phyloP scores from a whole-genome alignment of 805 yeast genomes.

The Kazachstania martiniae region DNA sequence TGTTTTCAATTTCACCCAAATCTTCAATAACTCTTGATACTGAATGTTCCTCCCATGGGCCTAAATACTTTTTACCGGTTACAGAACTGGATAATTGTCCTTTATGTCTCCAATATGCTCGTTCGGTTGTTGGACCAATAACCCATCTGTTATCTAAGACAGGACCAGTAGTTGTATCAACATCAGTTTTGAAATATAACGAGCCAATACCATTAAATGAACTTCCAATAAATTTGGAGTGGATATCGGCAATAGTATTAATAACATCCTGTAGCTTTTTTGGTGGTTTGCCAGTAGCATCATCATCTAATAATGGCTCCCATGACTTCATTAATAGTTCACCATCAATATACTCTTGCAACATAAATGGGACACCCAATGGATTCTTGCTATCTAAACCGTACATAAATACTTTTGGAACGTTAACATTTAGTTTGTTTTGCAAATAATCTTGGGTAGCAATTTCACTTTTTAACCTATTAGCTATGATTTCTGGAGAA shows the following conservation, averaged over 20 bases:
- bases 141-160: constrained; percentile 48
- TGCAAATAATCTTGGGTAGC: constrained; percentile 83
- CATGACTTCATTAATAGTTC: constrained; percentile 78
- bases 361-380: constrained; percentile 61
- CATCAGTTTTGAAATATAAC: constrained; percentile 43
- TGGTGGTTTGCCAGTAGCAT: constrained; percentile 36
- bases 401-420: constrained; percentile 63
- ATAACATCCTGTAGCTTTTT: constrained; percentile 49
- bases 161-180: neutral
- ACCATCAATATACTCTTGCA: constrained; percentile 74
- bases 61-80: constrained; percentile 35
- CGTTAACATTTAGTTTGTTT: constrained; percentile 47
- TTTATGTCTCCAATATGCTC: constrained; percentile 63
- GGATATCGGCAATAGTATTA: constrained; percentile 62
- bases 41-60: constrained; percentile 59
- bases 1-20: constrained; percentile 51
- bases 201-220: constrained; percentile 73
- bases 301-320: constrained; percentile 70
- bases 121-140: constrained; percentile 83
- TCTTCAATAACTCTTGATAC: constrained; percentile 61
- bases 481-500: constrained; percentile 50
- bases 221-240: constrained; percentile 34
- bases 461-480: constrained; percentile 76
- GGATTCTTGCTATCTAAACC: constrained; percentile 53
- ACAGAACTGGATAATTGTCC: too few relatives aligned